Conservation (phyloP, 2,329 filamentous ascomycete species). For the Pseudocercospora pini-densiflorae region DNA sequence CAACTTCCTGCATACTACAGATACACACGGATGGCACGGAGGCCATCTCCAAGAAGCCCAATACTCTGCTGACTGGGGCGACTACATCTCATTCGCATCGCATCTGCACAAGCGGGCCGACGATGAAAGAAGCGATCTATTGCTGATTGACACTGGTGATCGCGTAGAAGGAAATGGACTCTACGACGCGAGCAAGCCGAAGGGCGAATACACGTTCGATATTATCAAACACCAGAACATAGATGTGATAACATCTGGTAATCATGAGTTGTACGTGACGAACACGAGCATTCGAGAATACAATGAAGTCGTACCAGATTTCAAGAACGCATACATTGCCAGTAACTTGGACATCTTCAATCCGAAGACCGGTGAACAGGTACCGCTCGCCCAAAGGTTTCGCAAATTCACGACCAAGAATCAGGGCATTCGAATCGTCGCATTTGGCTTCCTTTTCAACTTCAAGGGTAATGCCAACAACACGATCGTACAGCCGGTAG, state of each 20-base stretch:
- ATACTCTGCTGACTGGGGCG: constrained; percentile 96
- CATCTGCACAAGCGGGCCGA: constrained; percentile 82
- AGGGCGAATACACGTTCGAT: constrained; percentile 85
- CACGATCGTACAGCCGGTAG: constrained; percentile 78
- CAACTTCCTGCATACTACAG: constrained; percentile 91
- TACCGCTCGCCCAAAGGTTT: constrained; percentile 80
- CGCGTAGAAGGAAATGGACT: constrained; percentile 92
- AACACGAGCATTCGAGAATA: constrained; percentile 80
- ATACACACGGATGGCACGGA: constrained; percentile 94
- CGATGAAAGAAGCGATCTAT: constrained; percentile 75
- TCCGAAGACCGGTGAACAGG: constrained; percentile 68
- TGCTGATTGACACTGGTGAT: constrained; percentile 96
- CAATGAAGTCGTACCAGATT: constrained; percentile 79
- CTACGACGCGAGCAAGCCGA: constrained; percentile 86
- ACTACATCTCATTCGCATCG: constrained; percentile 90
- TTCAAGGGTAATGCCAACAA: constrained; percentile 92
- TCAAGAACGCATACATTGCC: constrained; percentile 78
- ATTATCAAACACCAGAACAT: constrained; percentile 83
- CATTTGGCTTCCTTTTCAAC: constrained; percentile 94
- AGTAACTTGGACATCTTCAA: constrained; percentile 92
- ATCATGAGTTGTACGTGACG: constrained; percentile 90
- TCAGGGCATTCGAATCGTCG: constrained; percentile 78
- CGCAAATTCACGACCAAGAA: constrained; percentile 92
- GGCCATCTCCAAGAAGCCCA: constrained; percentile 92
- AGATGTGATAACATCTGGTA: constrained; percentile 85